Base-by-base conservation (phyloP, 805 yeast genomes). In the Candida silvatica region DNA sequence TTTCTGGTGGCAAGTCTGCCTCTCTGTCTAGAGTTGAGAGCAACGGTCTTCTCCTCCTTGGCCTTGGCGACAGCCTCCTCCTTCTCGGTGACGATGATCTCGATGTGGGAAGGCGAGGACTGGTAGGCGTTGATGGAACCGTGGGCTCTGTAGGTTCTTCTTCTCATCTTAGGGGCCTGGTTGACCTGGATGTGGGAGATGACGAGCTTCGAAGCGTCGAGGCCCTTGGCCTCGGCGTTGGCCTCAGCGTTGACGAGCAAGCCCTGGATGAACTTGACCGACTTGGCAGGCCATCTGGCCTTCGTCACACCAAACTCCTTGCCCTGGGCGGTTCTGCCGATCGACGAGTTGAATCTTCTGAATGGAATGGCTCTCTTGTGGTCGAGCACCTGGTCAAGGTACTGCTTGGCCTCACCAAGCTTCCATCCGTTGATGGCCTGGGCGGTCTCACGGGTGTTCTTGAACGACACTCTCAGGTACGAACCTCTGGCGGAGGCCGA, bases 111-210 rank as follows among this genome's bases (percentile, higher is more conserved):
- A 67, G 98, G 98, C 60, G 88, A 76, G 45, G 97, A 85, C 77
- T 87, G 94, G 92, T 87, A 92, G 61, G 96, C 95, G 75, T 90
- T 92, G 68, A 87, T 85, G 82, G 98, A 92, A 84, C 99, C 99
- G 82, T 90, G 97, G 61, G 99, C 99, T 82, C 99, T 88, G 95
- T 76, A 92, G 64, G 98, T 92, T 77, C 99, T 87, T 79, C 99
- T 90, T 80, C 97, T 92, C 77, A 86, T 94, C 76, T 87, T 87
- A 74, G 99, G 98, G 62, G 98, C 98, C 70, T 87, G 95, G 94
- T 92, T 92, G 64, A 90, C 98, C 79, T 92, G 98, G 67, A 92
- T 90, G 84, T 92, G 97, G 56, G 94, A 80, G 63, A 92, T 78
- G 73, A 81, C 82, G 66, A 92, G 83, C 68, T 83, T 85, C 58